A percentile compares a stretch with the other conserved stretches of the same genome.
These are phyloP conservation scores for Madurella fahalii DNA, from an alignment of 2,329 filamentous ascomycete genomes.

Conservation along the genomic window DNA sequence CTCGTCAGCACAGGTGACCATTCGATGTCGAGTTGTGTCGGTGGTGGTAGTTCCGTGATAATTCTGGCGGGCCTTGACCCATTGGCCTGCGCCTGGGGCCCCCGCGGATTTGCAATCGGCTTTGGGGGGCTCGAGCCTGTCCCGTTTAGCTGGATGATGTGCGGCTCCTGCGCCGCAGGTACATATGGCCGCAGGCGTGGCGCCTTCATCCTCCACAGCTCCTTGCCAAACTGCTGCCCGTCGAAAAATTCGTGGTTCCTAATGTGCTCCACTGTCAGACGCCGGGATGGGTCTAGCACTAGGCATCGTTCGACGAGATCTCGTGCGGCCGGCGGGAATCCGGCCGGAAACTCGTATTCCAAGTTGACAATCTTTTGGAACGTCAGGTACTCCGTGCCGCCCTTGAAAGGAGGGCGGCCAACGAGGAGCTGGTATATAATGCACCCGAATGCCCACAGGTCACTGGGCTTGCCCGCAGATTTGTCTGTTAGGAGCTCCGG, in stretches of 20 bases:
- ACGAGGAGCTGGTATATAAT: conserved; percentile 94
- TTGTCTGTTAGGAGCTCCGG: conserved; percentile 96
- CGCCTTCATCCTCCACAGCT: conserved; percentile 84
- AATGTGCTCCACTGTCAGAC: conserved; percentile 90
- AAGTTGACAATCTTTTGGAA: conserved; percentile 97
- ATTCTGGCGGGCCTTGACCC: conserved; percentile 67
- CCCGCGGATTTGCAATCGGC: conserved; percentile 29
- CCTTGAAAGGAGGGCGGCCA: conserved; percentile 97
- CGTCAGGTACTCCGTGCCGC: conserved; percentile 89
- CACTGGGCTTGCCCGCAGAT: conserved; percentile 94
- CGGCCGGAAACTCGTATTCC: conserved; percentile 87
- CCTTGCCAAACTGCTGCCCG: conserved; percentile 76
- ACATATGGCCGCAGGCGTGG: conserved; percentile 81
- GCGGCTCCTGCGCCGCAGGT: conserved; percentile 69
- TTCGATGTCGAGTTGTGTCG: conserved; percentile 93
- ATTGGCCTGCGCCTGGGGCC: conserved; percentile 39
- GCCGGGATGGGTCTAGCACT: conserved; percentile 78
- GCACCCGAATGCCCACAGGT: conserved; percentile 97
- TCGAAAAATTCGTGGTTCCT: conserved; percentile 96
- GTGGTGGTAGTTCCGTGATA: conserved; percentile 94
- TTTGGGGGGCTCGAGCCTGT: conserved; percentile 34
- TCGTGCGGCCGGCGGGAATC: conserved; percentile 79
- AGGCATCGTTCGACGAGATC: conserved; percentile 88
- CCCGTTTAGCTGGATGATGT: conserved; percentile 69
- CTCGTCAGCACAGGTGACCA: conserved; percentile 94